A percentile compares a stretch with the other conserved stretches of the same genome.
Conservation (phyloP, 164 flowering plant genomes). For the Aristolochia californica region DNA sequence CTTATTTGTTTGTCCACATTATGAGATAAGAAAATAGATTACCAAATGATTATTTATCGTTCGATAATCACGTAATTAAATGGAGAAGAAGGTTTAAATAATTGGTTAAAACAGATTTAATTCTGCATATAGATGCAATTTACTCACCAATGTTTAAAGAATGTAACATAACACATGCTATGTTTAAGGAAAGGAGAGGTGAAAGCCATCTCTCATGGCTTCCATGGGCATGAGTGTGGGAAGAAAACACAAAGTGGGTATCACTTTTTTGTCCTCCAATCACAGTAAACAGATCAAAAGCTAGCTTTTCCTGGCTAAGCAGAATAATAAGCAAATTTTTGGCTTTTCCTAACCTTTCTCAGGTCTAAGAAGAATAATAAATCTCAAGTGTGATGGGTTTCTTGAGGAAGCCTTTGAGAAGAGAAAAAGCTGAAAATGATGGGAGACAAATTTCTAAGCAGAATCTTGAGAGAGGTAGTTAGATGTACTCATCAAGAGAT, state of each 20-base stretch:
- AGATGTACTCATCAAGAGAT: slow-evolving; percentile 10
- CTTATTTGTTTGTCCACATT: no score
- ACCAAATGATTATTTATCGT: no score
- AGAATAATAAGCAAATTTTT: no score
- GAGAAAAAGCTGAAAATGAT: slow-evolving; percentile 2
- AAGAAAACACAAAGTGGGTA: slow-evolving; percentile 5
- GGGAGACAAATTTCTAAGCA: background rate
- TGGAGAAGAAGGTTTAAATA: no score
- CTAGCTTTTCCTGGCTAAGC: no score
- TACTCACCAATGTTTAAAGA: no score
- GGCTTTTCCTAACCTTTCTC: background rate
- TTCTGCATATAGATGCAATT: no score
- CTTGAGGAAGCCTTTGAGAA: slow-evolving; percentile 1
- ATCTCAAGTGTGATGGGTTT: slow-evolving; percentile 2
- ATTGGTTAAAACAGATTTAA: no score
- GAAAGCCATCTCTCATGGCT: background rate
- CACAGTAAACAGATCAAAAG: slow-evolving; percentile 3
- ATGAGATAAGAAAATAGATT: no score
- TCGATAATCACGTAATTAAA: no score
- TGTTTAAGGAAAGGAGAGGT: background rate
- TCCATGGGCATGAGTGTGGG: background rate
- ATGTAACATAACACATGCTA: no score
- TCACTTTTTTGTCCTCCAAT: slow-evolving; percentile 10
- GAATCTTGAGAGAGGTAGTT: slow-evolving; percentile 13
- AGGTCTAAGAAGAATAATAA: background rate